Percentiles rank a stretch among this genome's conserved stretches.
Conservation (phyloP, 176 grass and related monocot genomes). For the Bromus sterilis region DNA sequence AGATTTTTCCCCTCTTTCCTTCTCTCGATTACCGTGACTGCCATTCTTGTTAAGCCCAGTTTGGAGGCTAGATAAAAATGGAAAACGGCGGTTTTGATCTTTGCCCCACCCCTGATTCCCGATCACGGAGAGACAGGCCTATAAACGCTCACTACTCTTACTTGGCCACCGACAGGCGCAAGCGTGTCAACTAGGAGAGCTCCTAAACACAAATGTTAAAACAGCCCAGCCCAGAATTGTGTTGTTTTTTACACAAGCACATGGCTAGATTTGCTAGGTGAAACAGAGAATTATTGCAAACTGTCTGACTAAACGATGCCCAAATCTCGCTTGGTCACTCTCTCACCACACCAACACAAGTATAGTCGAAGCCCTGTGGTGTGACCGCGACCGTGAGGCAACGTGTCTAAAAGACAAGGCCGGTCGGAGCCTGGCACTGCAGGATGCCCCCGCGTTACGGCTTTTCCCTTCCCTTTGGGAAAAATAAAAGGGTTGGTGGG, state of each 20-base stretch:
- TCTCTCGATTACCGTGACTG: neutral
- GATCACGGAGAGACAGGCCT: neutral
- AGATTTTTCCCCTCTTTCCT: neutral
- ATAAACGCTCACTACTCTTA: neutral
- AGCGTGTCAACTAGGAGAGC: neutral
- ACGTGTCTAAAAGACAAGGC: slow-evolving; percentile 8
- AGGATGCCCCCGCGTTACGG: slow-evolving; percentile 22
- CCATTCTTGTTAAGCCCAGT: neutral
- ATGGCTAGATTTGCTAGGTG: neutral
- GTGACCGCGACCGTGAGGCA: neutral
- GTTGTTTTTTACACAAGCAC: neutral
- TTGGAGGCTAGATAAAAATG: neutral
- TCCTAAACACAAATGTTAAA: neutral
- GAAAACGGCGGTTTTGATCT: neutral
- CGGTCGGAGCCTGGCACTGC: slow-evolving; percentile 14
- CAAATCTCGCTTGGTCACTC: neutral
- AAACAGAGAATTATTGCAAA: neutral
- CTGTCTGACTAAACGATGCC: neutral
- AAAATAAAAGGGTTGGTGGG: neutral
- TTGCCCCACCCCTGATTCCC: neutral
- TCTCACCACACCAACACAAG: no score
- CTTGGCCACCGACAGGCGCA: neutral
- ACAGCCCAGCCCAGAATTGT: no score
- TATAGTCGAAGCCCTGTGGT: neutral
- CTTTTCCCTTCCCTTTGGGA: slow-evolving; percentile 5